A percentile compares a stretch with the other conserved stretches of the same genome.
These are phyloP conservation scores for Schwanniomyces yamadae DNA, from an alignment of 805 yeast species.

Conservation along the genomic window DNA sequence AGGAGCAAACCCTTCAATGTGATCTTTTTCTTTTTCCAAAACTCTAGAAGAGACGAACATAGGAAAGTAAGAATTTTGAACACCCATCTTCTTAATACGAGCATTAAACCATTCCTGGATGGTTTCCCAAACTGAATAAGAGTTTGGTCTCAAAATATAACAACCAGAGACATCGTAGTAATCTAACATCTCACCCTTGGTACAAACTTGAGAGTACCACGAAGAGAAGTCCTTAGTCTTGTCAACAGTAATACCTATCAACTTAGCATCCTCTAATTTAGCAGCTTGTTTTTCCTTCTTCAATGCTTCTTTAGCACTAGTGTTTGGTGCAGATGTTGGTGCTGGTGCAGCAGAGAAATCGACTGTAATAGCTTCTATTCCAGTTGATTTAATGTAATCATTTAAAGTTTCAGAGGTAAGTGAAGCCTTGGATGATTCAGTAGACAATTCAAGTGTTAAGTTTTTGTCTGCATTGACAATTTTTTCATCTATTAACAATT, in stretches of 20 bases:
- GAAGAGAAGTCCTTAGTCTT: slow-evolving; percentile 89
- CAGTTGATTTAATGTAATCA: slow-evolving; percentile 48
- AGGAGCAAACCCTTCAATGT: slow-evolving; percentile 98
- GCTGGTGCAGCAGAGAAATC: slow-evolving; percentile 52
- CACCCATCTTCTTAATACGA: slow-evolving; percentile 83
- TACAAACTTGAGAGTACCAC: slow-evolving; percentile 96
- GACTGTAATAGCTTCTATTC: slow-evolving; percentile 50
- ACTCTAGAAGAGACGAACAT: slow-evolving; percentile 95
- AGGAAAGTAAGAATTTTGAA: slow-evolving; percentile 94
- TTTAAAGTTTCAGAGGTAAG: slow-evolving; percentile 47
- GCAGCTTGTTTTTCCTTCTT: slow-evolving; percentile 47
- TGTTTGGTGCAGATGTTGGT: slow-evolving; percentile 27
- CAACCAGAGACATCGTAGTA: slow-evolving; percentile 99
- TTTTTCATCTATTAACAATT: slow-evolving; percentile 56
- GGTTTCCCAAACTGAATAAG: slow-evolving; percentile 91
- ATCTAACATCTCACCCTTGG: slow-evolving; percentile 97
- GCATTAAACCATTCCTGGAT: slow-evolving; percentile 86
- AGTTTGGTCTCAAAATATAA: slow-evolving; percentile 94
- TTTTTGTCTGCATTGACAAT: slow-evolving; percentile 40
- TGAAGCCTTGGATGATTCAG: slow-evolving; percentile 51
- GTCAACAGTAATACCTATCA: slow-evolving; percentile 95
- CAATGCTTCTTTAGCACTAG: slow-evolving; percentile 26
- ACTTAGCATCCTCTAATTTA: slow-evolving; percentile 76
- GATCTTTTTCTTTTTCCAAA: slow-evolving; percentile 96
- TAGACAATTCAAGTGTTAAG: slow-evolving; percentile 44